Conservation (phyloP, 352 stramenopile species). For the Halophytophthora polymorphica region DNA sequence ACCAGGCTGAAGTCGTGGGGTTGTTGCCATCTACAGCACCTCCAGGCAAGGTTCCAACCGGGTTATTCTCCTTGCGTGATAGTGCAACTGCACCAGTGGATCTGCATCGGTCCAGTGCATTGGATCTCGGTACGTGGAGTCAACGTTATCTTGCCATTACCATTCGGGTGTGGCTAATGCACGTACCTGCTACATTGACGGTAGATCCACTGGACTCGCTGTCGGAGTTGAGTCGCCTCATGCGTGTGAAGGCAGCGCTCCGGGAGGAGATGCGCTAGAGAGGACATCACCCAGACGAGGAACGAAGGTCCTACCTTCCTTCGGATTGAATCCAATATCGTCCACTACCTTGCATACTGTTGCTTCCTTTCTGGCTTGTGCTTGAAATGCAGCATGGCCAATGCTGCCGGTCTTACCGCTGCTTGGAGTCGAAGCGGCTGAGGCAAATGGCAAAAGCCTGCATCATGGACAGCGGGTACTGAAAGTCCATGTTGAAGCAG, state of each 20-base stretch:
- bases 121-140: conserved; percentile 30
- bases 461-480: conserved; percentile 90
- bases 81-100: no score
- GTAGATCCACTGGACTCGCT: conserved; percentile 48
- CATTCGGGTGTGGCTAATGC: background rate
- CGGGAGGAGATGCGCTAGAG: conserved; percentile 4
- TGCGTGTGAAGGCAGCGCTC: conserved; percentile 53
- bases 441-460: conserved; percentile 92
- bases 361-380: no score
- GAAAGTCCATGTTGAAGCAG: conserved; percentile 95
- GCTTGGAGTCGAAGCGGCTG: conserved; percentile 90
- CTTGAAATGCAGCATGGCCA: no score
- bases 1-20: no score
- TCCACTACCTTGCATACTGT: no score
- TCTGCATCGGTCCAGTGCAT: no score
- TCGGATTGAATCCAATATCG: no score
- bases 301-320: no score
- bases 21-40: no score
- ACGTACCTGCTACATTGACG: no score
- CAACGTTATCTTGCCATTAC: background rate
- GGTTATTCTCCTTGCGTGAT: no score
- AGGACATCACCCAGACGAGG: background rate
- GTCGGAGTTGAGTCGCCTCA: conserved; percentile 51
- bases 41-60: no score
- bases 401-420: conserved; percentile 49